A percentile compares a stretch with the other conserved stretches of the same genome.
Evolutionary conservation across 116 monocot genomes (phyloP).

Genomic region (Dioscorea cayenensis): DNA sequence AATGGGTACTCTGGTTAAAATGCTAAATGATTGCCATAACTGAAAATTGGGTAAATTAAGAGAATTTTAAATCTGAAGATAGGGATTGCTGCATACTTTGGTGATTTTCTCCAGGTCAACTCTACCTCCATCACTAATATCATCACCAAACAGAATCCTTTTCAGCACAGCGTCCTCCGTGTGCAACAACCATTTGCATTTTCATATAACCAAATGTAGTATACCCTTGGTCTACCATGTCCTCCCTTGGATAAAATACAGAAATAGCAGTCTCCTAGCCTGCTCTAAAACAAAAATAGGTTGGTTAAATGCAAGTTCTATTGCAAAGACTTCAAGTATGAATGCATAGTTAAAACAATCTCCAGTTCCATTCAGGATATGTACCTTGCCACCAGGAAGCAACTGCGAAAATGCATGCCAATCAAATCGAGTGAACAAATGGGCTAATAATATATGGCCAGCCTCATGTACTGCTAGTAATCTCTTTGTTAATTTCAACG

Average conservation of each 20-base stretch:
- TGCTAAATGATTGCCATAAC: too few relatives aligned
- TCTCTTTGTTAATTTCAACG: constrained; percentile 70
- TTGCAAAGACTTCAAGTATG: background rate
- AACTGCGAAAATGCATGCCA: constrained; percentile 96
- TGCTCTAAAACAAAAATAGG: constrained; percentile 10
- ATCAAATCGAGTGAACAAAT: constrained; percentile 79
- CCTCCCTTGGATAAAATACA: constrained; percentile 79
- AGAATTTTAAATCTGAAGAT: too few relatives aligned
- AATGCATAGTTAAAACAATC: background rate
- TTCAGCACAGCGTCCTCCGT: constrained; percentile 91
- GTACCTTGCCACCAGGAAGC: constrained; percentile 94
- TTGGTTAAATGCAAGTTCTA: background rate
- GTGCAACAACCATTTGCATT: constrained; percentile 95
- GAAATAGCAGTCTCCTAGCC: constrained; percentile 92
- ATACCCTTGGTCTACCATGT: constrained; percentile 79
- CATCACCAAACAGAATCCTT: constrained; percentile 66
- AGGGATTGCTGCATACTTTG: constrained; percentile 36
- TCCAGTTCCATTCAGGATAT: background rate
- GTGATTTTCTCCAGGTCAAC: constrained; percentile 87
- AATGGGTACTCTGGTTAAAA: too few relatives aligned
- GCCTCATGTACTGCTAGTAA: constrained; percentile 85
- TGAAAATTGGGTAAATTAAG: too few relatives aligned
- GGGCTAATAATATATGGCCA: constrained; percentile 82
- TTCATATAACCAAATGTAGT: constrained; percentile 91
- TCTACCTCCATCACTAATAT: constrained; percentile 77